Base-by-base conservation (phyloP, 768 basidiomycete genomes). In the Ramaria sp. region DNA sequence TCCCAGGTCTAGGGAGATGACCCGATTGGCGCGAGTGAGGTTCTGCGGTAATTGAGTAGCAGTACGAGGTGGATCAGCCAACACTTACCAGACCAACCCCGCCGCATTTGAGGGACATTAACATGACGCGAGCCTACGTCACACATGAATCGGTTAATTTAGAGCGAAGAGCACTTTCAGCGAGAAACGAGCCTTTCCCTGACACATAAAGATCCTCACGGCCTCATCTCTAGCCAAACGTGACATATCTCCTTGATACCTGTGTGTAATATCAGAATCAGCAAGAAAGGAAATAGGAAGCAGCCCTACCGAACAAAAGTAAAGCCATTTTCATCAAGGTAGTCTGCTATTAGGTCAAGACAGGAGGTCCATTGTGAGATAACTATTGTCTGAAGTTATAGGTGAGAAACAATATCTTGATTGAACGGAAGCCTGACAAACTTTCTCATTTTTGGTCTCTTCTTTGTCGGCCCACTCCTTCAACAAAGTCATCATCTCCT, bases 331-430 rank as follows among this genome's bases (percentile, higher is more conserved):
- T 78, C 75, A 0, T 68, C 67, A n/a, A 90, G 72, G 63, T 83
- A 84, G 51, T 78, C 68, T 0, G 78, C 83, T n/a, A 83, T 76
- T 4, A 88, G 72, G 10, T 77, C 73, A 38, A 91, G 73, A 57
- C 80, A 84, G 6, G 72, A 67, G 0, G 83, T 84, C 81, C 87
- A 89, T 65, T 85, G 83, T 0, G 84, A 86, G 56, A 88, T 74
- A 57, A 88, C 69, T 51, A 91, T 65, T 47, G 77, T 75, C 80
- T 85, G 12, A 34, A 41, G 20, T 47, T 4, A 4, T 13, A 7
- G 22, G 31, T 49, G 12, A 49, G 48, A 17, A 33, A 2, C 7
- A 20, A 20, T 46, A 46, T 12, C 27, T 13, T 12, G 20, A 39
- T 19, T 31, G 34, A 33, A 48, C n/a, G 43, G 7, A 38, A 37